These are phyloP conservation scores for Darksidea phi DNA, from an alignment of 495 filamentous ascomycete species.

Conservation along the genomic window DNA sequence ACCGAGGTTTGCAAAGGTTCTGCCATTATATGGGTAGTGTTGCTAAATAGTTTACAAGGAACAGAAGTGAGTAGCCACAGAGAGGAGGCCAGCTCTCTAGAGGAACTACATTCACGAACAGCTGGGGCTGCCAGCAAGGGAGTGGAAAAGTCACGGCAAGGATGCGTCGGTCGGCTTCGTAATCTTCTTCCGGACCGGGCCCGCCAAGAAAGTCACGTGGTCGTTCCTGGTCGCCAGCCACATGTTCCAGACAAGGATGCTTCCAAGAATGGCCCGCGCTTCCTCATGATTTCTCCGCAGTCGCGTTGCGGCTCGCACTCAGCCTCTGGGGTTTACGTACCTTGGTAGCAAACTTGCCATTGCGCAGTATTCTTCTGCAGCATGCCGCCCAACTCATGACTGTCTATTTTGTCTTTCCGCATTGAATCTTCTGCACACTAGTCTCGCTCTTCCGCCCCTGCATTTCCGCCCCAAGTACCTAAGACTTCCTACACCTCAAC, in stretches of 20 bases:
- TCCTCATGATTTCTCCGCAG: slow-evolving; percentile 8
- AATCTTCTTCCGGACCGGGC: no score
- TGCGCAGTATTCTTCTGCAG: slow-evolving; percentile 19
- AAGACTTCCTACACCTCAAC: neutral
- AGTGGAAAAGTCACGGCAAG: no score
- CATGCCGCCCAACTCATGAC: slow-evolving; percentile 21
- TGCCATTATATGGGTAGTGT: slow-evolving; percentile 1
- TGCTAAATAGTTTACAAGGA: neutral
- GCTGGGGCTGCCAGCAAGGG: no score
- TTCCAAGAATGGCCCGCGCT: slow-evolving; percentile 2
- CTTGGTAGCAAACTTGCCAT: slow-evolving; percentile 17
- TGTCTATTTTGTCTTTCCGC: neutral
- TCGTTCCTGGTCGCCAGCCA: neutral
- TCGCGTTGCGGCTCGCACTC: slow-evolving; percentile 21
- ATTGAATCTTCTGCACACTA: neutral
- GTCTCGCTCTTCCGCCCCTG: neutral
- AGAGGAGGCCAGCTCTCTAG: neutral
- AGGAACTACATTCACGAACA: no score
- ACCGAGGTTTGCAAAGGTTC: slow-evolving; percentile 3
- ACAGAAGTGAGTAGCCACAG: neutral
- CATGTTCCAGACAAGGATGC: neutral
- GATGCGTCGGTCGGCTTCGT: no score
- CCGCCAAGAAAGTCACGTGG: no score
- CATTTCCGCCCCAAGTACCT: slow-evolving; percentile 1
- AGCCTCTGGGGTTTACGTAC: slow-evolving; percentile 25